Conservation (phyloP, 352 stramenopile genomes). For the Phytophthora melonis region DNA sequence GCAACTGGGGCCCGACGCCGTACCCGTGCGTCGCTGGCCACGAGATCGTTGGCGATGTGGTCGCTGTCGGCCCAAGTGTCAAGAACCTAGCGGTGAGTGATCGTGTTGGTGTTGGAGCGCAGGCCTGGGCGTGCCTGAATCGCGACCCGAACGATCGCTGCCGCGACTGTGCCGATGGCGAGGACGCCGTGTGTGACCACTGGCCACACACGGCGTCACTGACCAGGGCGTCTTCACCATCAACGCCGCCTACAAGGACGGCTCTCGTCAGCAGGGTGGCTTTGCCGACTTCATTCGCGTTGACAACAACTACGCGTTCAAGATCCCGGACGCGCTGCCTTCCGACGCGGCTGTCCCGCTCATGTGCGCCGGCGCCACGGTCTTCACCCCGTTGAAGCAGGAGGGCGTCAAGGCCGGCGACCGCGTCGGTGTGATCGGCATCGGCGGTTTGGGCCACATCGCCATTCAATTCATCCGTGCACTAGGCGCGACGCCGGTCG, state of each 20-base stretch:
- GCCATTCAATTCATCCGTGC: constrained; percentile 24
- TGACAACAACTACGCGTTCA: constrained; percentile 9
- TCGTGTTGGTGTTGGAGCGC: background rate
- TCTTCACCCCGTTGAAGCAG: constrained; percentile 4
- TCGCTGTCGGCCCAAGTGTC: background rate
- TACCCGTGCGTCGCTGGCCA: constrained; percentile 12
- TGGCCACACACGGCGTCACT: too few species aligned
- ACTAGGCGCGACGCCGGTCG: background rate
- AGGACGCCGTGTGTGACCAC: background rate
- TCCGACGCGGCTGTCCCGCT: constrained; percentile 2
- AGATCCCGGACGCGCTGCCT: constrained; percentile 1
- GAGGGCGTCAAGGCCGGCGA: constrained; percentile 8
- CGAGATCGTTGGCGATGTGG: constrained; percentile 11
- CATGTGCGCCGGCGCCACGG: constrained; percentile 4
- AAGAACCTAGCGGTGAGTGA: background rate
- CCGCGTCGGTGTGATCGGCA: constrained; percentile 8
- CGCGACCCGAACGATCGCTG: background rate
- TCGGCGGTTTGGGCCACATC: constrained; percentile 7
- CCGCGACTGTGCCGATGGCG: background rate
- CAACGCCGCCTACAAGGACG: constrained; percentile 4
- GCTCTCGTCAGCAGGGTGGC: background rate
- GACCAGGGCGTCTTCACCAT: background rate
- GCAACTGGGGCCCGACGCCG: background rate
- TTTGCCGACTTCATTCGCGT: constrained; percentile 7
- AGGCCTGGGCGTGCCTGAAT: constrained; percentile 3